Evolutionary conservation across 768 basidiomycete species (phyloP).

Genomic region (Leucosporidium creatinivorum): DNA sequence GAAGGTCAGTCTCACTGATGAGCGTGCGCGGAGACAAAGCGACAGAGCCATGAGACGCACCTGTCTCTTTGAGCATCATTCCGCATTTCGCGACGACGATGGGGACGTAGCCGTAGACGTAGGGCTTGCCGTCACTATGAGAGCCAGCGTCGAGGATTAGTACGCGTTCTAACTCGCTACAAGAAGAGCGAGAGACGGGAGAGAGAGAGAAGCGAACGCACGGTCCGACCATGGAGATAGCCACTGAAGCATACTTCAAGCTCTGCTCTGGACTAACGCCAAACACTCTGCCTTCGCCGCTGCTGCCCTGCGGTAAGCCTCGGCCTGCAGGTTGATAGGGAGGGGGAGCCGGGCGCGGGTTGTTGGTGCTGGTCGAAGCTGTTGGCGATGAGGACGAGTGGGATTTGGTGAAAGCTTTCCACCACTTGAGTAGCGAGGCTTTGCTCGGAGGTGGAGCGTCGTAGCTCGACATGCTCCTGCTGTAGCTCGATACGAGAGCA

Average conservation of each 20-base stretch:
- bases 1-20: background rate
- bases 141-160: too few relatives aligned
- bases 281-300: constrained; percentile 53
- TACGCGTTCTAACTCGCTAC: background rate
- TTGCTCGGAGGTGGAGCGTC: constrained; percentile 18
- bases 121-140: constrained; percentile 58
- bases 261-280: constrained; percentile 76
- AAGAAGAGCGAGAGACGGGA: background rate
- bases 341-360: background rate
- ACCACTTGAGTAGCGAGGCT: constrained; percentile 19
- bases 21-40: constrained; percentile 30
- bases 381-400: background rate
- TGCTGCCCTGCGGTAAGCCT: constrained; percentile 11
- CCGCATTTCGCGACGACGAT: constrained; percentile 95
- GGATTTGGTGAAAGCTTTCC: constrained; percentile 24
- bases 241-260: constrained; percentile 78
- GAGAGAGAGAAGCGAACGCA: constrained; percentile 27
- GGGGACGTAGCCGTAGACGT: constrained; percentile 90
- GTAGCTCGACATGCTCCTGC: background rate
- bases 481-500: too few relatives aligned
- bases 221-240: constrained; percentile 81
- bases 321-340: constrained; percentile 16
- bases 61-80: constrained; percentile 87
- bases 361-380: background rate
- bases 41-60: constrained; percentile 43